A percentile compares a stretch with the other conserved stretches of the same genome.
These are phyloP conservation scores for Wallacemonas sp. DNA, from an alignment of 208 protist genomes.

Conservation along the genomic window DNA sequence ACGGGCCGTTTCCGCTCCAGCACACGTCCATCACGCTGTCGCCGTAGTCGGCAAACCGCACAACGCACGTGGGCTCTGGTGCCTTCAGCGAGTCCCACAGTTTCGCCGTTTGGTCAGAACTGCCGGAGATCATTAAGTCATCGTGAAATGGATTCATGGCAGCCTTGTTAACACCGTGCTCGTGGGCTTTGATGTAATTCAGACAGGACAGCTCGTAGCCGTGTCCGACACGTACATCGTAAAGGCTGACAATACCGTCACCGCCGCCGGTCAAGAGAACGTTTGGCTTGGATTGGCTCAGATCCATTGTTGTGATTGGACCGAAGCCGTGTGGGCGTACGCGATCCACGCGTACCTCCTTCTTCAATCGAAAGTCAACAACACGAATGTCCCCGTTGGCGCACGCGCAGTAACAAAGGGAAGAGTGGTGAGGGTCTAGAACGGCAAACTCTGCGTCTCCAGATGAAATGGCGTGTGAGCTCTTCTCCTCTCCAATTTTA, in stretches of 20 bases:
- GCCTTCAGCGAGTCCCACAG: conserved; percentile 67
- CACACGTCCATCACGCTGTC: conserved; percentile 72
- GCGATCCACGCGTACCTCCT: conserved; percentile 21
- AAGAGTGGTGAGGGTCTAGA: conserved; percentile 75
- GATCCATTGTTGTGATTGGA: conserved; percentile 52
- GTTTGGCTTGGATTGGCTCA: conserved; percentile 55
- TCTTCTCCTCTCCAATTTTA: conserved; percentile 37
- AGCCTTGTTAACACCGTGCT: conserved; percentile 57
- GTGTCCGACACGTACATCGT: conserved; percentile 51
- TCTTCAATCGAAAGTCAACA: conserved; percentile 64
- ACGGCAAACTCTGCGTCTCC: conserved; percentile 37
- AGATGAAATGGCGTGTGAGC: conserved; percentile 17
- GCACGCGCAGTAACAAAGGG: conserved; percentile 45
- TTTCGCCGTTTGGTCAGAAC: conserved; percentile 74
- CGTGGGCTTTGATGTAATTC: conserved; percentile 48
- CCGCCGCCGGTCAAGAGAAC: conserved; percentile 58
- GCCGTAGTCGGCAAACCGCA: conserved; percentile 57
- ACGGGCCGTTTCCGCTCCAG: conserved; percentile 79
- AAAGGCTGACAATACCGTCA: conserved; percentile 69
- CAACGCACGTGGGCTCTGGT: conserved; percentile 37
- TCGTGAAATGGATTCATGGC: conserved; percentile 87
- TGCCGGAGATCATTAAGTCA: conserved; percentile 69
- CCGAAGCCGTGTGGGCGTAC: conserved; percentile 55
- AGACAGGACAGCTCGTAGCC: conserved; percentile 22
- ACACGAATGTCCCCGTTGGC: conserved; percentile 40